These are phyloP conservation scores for Capronia coronata DNA, from an alignment of 2,329 filamentous ascomycete genomes.

Conservation along the genomic window DNA sequence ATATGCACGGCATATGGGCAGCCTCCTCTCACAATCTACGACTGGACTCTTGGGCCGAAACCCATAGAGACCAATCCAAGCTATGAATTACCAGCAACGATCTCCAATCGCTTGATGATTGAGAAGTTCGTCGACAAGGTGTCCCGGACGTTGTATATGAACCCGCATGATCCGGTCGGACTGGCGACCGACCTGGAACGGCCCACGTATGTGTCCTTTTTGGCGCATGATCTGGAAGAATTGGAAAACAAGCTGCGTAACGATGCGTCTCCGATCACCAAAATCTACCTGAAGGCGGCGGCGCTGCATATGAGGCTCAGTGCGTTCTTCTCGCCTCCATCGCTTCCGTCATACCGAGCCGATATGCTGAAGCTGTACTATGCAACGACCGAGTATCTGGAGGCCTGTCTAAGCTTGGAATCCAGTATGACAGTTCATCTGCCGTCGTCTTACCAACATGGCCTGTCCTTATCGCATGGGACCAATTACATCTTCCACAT, in stretches of 20 bases:
- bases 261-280: slow-evolving; percentile 42
- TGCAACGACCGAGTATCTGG: slow-evolving; percentile 43
- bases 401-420: slow-evolving; percentile 41
- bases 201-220: slow-evolving; percentile 40
- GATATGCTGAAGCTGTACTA: slow-evolving; percentile 43
- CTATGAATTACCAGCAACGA: slow-evolving; percentile 47
- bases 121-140: slow-evolving; percentile 55
- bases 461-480: slow-evolving; percentile 46
- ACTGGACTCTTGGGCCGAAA: slow-evolving; percentile 48
- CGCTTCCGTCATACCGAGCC: slow-evolving; percentile 41
- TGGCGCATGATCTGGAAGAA: slow-evolving; percentile 44
- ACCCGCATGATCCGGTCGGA: slow-evolving; percentile 50
- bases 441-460: slow-evolving; percentile 28
- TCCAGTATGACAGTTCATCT: slow-evolving; percentile 35
- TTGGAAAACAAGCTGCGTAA: slow-evolving; percentile 46
- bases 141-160: slow-evolving; percentile 52
- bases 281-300: slow-evolving; percentile 43
- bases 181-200: slow-evolving; percentile 42
- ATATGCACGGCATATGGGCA: slow-evolving; percentile 64
- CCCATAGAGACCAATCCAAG: slow-evolving; percentile 39
- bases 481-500: slow-evolving; percentile 62
- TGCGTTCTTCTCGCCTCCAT: slow-evolving; percentile 46
- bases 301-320: slow-evolving; percentile 45
- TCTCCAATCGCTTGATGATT: slow-evolving; percentile 49
- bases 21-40: slow-evolving; percentile 56